Base-by-base conservation (phyloP, 2,329 filamentous ascomycete species). In the Talaromyces piceae region DNA sequence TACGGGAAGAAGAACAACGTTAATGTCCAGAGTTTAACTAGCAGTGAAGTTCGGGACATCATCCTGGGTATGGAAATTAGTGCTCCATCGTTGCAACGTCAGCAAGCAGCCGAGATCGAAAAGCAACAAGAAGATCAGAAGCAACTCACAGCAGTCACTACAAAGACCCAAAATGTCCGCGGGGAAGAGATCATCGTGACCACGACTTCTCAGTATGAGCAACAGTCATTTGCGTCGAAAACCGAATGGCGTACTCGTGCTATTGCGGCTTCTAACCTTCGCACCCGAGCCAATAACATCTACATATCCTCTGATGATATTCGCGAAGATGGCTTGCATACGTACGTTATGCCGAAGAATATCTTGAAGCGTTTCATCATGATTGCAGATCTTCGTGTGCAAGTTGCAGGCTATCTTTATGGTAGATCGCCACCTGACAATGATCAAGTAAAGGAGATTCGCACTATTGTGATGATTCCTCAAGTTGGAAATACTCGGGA, bases 1-100 rank as follows among this genome's bases (percentile, higher is more conserved):
- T 98, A 98, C 67, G 93, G 93, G 66, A 98, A 97, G 81, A 98
- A 98, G 81, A 98, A 98, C 77, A 98, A 97, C 61, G 93, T 98
- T 75, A 98, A 98, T 62, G 91, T 93, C 11, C 94, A 94, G 13
- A 95, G 90, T 68, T 78, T 98, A 71, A 98, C 93, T 1, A 95
- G 84, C 66, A 95, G 88, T 62, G 93, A 98, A 81, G 93, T 98
- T 47, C 85, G 93, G 61, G 93, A 98, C 65, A 97, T 98, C 63
- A 98, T 98, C 61, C 74, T 98, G 57, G 93, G 93, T 79, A 98
- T 98, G 94, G 94, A 98, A 68, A 98, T 98, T 53, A 95, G 89
- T 54, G 94, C 93, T 25, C 93, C 93, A 22, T 97, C 91, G 1
- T 87, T 98, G 84, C 93, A 98, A 74, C 85, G 94, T 65, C 94